Percentiles rank a stretch among this genome's conserved stretches.
Evolutionary conservation across 768 basidiomycete species (phyloP).

Genomic region (Galerina marginata): DNA sequence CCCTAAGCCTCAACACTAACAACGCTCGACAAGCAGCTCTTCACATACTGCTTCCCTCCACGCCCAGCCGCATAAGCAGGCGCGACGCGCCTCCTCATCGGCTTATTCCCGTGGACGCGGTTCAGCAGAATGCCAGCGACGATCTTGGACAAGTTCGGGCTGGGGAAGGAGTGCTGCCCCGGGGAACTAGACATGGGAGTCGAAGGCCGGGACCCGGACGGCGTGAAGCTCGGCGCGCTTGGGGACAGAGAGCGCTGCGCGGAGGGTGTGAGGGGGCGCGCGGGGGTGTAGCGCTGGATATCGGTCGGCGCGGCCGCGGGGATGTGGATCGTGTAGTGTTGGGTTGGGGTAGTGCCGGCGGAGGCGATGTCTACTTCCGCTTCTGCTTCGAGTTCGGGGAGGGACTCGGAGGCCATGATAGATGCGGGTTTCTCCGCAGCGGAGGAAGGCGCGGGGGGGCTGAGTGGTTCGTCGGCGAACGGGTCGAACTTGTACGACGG

Average conservation of each 20-base stretch:
- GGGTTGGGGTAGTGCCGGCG: background rate
- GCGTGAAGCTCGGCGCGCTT: slow-evolving; percentile 12
- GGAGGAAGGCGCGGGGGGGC: background rate
- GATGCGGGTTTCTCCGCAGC: background rate
- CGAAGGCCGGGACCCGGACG: slow-evolving; percentile 8
- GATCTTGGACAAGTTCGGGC: slow-evolving; percentile 41
- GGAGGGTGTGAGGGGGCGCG: slow-evolving; percentile 5
- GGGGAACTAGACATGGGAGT: background rate
- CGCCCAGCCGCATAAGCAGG: background rate
- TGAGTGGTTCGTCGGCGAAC: slow-evolving; percentile 36
- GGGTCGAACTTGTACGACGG: slow-evolving; percentile 40
- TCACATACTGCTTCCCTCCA: slow-evolving; percentile 46
- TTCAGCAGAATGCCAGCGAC: slow-evolving; percentile 65
- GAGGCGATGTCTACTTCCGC: background rate
- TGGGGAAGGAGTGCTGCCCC: background rate
- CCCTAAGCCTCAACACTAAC: slow-evolving; percentile 48
- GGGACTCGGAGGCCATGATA: background rate
- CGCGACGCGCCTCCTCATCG: slow-evolving; percentile 49
- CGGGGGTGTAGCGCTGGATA: slow-evolving; percentile 23
- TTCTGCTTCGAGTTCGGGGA: background rate
- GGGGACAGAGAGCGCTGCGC: slow-evolving; percentile 14
- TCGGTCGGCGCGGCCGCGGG: slow-evolving; percentile 29
- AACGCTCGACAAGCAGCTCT: slow-evolving; percentile 57
- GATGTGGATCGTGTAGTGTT: slow-evolving; percentile 33
- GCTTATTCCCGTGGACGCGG: slow-evolving; percentile 53